Evolutionary conservation across 2,329 filamentous ascomycete species (phyloP).

Genomic region (Epicoccum sorghinum): DNA sequence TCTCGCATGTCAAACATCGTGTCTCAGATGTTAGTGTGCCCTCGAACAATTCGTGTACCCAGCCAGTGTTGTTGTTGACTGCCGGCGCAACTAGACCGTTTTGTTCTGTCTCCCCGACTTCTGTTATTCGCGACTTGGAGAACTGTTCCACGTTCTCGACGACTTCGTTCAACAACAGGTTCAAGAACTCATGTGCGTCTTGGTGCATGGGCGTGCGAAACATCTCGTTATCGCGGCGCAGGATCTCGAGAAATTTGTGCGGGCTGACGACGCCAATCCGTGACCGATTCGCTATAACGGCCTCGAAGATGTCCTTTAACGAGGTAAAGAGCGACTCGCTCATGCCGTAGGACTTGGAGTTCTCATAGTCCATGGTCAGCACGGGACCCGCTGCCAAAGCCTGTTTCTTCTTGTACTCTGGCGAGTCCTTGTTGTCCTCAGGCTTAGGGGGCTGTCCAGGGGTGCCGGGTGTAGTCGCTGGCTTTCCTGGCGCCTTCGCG

Average conservation of each 20-base stretch:
- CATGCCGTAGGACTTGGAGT: conserved; percentile 83
- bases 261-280: conserved; percentile 91
- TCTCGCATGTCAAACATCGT: conserved; percentile 94
- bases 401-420: conserved; percentile 98
- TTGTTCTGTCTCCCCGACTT: conserved; percentile 36
- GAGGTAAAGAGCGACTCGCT: conserved; percentile 93
- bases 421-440: conserved; percentile 92
- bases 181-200: conserved; percentile 96
- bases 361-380: conserved; percentile 82
- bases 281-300: conserved; percentile 79
- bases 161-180: conserved; percentile 92
- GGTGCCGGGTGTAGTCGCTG: conserved; percentile 54
- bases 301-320: conserved; percentile 94
- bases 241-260: conserved; percentile 89
- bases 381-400: conserved; percentile 88
- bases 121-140: conserved; percentile 65
- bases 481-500: conserved; percentile 43
- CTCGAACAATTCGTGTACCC: conserved; percentile 98
- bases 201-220: conserved; percentile 98
- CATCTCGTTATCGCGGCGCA: conserved; percentile 95
- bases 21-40: conserved; percentile 95
- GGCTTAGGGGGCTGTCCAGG: conserved; percentile 68
- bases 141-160: conserved; percentile 93
- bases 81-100: conserved; percentile 26
- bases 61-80: conserved; percentile 55